phyloP scores from a whole-genome alignment of 1,284 basidiomycete genomes.

The Pholiota adiposa region DNA sequence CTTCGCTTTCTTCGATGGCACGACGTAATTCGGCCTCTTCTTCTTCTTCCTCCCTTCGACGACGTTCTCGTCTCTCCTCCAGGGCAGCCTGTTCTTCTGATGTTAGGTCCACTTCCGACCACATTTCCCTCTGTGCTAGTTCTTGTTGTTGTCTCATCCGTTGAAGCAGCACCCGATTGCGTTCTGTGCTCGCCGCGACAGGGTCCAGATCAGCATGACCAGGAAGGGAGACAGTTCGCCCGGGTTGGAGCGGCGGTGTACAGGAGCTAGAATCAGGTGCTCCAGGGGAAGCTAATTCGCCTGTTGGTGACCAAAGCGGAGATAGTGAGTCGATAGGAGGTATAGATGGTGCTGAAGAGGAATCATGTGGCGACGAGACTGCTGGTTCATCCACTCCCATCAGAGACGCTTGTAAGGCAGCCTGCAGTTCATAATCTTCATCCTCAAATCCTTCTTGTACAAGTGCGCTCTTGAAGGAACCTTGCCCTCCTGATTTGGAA shows the following conservation, averaged over 20 bases:
- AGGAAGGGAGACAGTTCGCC: constrained; percentile 19
- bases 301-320: not conserved
- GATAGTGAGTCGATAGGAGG: not conserved
- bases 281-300: not conserved
- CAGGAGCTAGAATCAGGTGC: constrained; percentile 22
- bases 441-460: constrained; percentile 57
- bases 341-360: constrained; percentile 10
- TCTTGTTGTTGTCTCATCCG: constrained; percentile 73
- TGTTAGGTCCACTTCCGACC: constrained; percentile 42
- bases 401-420: constrained; percentile 81
- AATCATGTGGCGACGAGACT: constrained; percentile 15
- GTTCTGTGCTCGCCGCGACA: constrained; percentile 67
- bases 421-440: constrained; percentile 88
- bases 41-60: constrained; percentile 44
- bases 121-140: constrained; percentile 63
- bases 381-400: constrained; percentile 26
- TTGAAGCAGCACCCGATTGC: constrained; percentile 64
- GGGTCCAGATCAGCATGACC: constrained; percentile 52
- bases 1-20: constrained; percentile 73
- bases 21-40: constrained; percentile 64
- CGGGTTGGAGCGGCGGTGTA: constrained; percentile 17
- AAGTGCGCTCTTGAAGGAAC: not conserved
- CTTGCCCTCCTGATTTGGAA: not conserved
- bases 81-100: constrained; percentile 31
- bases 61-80: constrained; percentile 32